A percentile compares a stretch with the other conserved stretches of the same genome.
Evolutionary conservation across 176 grass and related monocot genomes (phyloP).

Genomic region (Zea luxurians): DNA sequence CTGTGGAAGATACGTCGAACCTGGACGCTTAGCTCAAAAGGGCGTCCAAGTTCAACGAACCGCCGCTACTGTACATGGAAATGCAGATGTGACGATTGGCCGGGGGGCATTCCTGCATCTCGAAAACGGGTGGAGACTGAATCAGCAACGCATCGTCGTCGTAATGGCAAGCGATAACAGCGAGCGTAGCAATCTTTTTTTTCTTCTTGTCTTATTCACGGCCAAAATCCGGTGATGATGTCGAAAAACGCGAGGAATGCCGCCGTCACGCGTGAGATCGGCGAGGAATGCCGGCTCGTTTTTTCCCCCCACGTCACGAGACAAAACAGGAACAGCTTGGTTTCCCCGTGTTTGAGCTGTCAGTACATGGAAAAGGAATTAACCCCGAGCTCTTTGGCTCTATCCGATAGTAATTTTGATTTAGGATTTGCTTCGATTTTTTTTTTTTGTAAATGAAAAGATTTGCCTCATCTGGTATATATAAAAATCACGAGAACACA

Average conservation of each 20-base stretch:
- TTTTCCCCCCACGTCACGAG: neutral
- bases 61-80: neutral
- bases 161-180: neutral
- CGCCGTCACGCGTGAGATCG: neutral
- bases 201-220: neutral
- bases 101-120: too few species aligned
- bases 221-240: neutral
- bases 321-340: neutral
- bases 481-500: neutral
- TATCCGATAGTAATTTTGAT: neutral
- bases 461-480: neutral
- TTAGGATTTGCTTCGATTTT: neutral
- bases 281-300: neutral
- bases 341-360: neutral
- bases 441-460: too few species aligned
- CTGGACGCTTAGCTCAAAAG: neutral
- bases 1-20: constrained; percentile 22
- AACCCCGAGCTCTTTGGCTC: neutral
- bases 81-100: neutral
- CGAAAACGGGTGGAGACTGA: neutral
- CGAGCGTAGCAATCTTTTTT: neutral
- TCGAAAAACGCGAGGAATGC: neutral
- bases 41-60: constrained; percentile 23
- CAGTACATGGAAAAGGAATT: neutral
- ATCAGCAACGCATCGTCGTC: neutral